Evolutionary conservation across 2,329 filamentous ascomycete genomes (phyloP).

Genomic region (Rhinocladiella mackenziei): DNA sequence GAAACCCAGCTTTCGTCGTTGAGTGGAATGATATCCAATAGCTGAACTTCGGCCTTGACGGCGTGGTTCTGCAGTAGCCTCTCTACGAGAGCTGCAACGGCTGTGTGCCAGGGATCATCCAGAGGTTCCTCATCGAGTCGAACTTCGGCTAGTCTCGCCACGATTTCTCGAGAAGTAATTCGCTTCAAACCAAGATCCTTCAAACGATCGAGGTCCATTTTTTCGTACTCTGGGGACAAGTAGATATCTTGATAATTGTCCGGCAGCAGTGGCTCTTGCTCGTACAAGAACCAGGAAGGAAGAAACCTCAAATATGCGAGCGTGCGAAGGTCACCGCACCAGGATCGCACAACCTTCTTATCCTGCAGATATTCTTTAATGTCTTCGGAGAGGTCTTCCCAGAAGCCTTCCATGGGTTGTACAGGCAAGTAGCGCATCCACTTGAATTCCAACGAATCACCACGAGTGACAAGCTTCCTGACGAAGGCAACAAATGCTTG

Average conservation of each 20-base stretch:
- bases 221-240: constrained; percentile 11
- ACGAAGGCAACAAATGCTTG: constrained; percentile 6
- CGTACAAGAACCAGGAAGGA: constrained; percentile 14
- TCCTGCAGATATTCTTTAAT: constrained; percentile 1
- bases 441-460: constrained; percentile 7
- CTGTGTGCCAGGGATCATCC: constrained; percentile 15
- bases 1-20: constrained; percentile 8
- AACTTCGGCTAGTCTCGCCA: constrained; percentile 11
- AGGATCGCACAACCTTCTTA: constrained; percentile 4
- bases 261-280: constrained; percentile 11
- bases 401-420: constrained; percentile 12
- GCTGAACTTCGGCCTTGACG: constrained; percentile 3
- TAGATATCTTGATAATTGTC: constrained; percentile 11
- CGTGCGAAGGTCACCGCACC: constrained; percentile 1
- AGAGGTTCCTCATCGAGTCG: constrained; percentile 8
- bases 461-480: not conserved
- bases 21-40: constrained; percentile 11
- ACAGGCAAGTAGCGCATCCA: constrained; percentile 19
- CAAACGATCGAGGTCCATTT: constrained; percentile 5
- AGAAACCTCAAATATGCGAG: constrained; percentile 4
- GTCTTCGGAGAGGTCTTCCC: constrained; percentile 6
- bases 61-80: constrained; percentile 1
- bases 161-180: constrained; percentile 6
- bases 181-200: constrained; percentile 6
- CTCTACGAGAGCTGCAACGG: constrained; percentile 11